Conservation (phyloP, 768 basidiomycete genomes). For the Chalciporus pseudorubinellus region DNA sequence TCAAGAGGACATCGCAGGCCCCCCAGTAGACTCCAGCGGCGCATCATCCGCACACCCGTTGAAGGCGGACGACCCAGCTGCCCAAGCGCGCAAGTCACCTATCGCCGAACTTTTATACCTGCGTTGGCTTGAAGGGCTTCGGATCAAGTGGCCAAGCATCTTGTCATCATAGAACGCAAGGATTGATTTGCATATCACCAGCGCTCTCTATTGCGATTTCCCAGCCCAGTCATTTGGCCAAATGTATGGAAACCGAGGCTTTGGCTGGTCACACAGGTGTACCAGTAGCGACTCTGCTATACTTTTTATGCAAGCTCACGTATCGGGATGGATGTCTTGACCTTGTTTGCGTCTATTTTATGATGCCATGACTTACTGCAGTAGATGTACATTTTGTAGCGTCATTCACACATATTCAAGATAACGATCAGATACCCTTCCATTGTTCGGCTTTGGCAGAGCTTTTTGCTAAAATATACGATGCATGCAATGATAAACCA, state of each 20-base stretch:
- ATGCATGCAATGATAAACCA: not conserved
- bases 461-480: too few species aligned
- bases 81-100: conserved; percentile 68
- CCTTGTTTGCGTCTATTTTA: conserved; percentile 12
- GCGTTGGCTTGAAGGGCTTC: conserved; percentile 92
- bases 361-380: not conserved
- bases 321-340: not conserved
- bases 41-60: conserved; percentile 27
- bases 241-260: conserved; percentile 1
- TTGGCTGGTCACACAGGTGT: not conserved
- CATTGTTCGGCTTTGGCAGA: not conserved
- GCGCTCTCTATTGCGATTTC: not conserved
- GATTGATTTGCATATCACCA: not conserved
- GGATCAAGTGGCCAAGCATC: conserved; percentile 85
- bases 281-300: not conserved
- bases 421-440: not conserved
- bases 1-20: conserved; percentile 63
- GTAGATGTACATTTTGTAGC: conserved; percentile 3
- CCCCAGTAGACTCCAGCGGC: conserved; percentile 38
- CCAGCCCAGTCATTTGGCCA: not conserved
- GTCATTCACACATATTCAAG: conserved; percentile 4
- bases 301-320: not conserved
- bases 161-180: conserved; percentile 30
- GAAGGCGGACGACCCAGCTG: conserved; percentile 39
- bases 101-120: conserved; percentile 96